Base-by-base conservation (phyloP, 164 flowering plant species). In the Saururus chinensis region DNA sequence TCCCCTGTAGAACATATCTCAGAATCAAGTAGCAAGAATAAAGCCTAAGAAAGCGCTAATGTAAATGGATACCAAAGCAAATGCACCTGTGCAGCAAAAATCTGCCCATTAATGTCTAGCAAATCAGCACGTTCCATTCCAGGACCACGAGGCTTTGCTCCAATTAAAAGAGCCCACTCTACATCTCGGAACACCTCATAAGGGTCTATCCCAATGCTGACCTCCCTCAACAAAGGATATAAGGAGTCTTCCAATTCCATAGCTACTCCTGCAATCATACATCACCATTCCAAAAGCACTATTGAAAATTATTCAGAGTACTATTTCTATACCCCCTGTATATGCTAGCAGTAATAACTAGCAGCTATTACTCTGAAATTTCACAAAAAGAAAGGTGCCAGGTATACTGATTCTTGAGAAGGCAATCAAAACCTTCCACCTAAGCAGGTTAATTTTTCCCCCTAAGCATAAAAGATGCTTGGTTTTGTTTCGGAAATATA, bases 61-160 rank as follows among this genome's bases (percentile, higher is more conserved):
- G 30, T 54, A 22, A 16, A 4, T 54, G 0, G 21, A 54, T 21
- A n/a, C 30, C 57, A 54, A 54, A 54, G 57, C 25, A 45, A 53
- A 23, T 26, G 67, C 24, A 88, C 98, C 93, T 92, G 98, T 59
- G 82, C 92, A 25, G 96, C 97, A 75, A 76, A 93, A 55, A 93
- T 93, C 68, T 87, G 84, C 21, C 99, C 97, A 62, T 93, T 93
- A 64, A 93, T 82, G 66, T 93, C 96, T 51, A 93, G 70, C 59
- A 93, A 79, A 76, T 4, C 93, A 26, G 96, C 92, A 41, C 99
- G 82, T 73, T 93, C 99, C 91, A 93, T 90, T 65, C 99, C 99
- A 66, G 99, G 99, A 0, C 99, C 99, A 62, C 99, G 89, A 63
- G 99, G 99, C 80, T 87, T 93, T 49, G 97, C 99, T 60, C 99